Percentiles rank a stretch among this genome's conserved stretches.
Evolutionary conservation across 495 filamentous ascomycete genomes (phyloP).

Genomic region (Acidomyces sp.): DNA sequence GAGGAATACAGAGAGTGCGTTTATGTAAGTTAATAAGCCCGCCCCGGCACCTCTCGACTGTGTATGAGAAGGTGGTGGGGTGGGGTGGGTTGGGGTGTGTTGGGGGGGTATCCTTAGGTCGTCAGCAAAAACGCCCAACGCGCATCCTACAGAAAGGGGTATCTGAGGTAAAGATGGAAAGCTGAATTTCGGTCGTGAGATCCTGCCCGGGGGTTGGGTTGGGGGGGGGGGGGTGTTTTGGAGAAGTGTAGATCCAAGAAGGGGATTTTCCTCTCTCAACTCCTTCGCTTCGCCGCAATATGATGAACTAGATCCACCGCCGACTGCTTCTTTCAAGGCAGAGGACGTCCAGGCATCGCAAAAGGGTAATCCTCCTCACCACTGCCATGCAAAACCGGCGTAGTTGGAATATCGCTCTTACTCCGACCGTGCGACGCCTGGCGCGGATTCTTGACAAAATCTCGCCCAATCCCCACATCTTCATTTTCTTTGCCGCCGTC

Average conservation of each 20-base stretch:
- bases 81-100: neutral
- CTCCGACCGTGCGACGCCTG: constrained; percentile 11
- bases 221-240: too few species aligned
- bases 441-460: neutral
- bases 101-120: neutral
- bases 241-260: too few species aligned
- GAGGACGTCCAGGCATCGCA: neutral
- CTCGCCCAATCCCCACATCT: too few species aligned
- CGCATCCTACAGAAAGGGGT: too few species aligned
- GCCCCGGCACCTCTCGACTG: too few species aligned
- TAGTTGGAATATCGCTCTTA: constrained; percentile 10
- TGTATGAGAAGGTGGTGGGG: too few species aligned
- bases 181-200: too few species aligned
- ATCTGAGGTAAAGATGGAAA: too few species aligned
- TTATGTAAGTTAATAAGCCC: too few species aligned
- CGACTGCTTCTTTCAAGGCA: neutral
- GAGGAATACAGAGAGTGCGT: neutral
- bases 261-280: neutral
- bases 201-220: too few species aligned
- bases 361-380: neutral
- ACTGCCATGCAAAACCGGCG: constrained; percentile 1
- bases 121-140: too few species aligned
- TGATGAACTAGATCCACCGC: neutral
- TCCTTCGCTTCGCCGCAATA: too few species aligned
- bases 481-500: constrained; percentile 1